Evolutionary conservation across 768 basidiomycete genomes (phyloP), one percentile per base, ranked within the genome.

Genomic region (Agrocybe pediades): DNA sequence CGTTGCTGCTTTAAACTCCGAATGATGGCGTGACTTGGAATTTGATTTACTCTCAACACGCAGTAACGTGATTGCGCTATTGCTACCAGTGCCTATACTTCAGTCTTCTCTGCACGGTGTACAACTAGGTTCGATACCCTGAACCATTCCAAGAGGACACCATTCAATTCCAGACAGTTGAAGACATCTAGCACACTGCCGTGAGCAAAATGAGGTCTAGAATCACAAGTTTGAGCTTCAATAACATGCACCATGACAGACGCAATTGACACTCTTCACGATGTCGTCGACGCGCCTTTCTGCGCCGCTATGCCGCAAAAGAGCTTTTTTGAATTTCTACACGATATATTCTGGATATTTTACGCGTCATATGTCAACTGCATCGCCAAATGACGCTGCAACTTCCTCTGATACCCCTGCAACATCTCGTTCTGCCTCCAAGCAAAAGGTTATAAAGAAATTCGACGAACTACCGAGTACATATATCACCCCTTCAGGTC

Each of bases 401-500:
- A 24, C 24, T 16, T n/a, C 41, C 44, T 9, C 45, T 25, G 16
- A n/a, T 8, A 21, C 16, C 6, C 3, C 13, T 36, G 6, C 20
- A 20, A 33, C 39, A 19, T 16, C 40, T 30, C 26, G 16, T 39
- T n/a, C n/a, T n/a, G 36, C 17, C 49, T 48, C 23, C 13, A 17
- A 24, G 30, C 3, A 52, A 46, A 51, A 55, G 58, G 62, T 46
- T 41, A 68, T 57, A 57, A 90, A 86, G 64, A 79, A 73, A 39
- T 80, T 76, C 47, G 64, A 73, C 16, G 86, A 89, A 23, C 75
- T 92, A 5, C 90, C 90, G 11, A 71, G 72, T 20, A 60, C 65
- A 27, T 78, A 69, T 60, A 46, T 75, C 20, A 65, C 71, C 41
- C 71, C 74, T 21, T 76, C 82, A 64, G 83, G 81, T 39, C 63